These are phyloP conservation scores for Apiospora malaysiana DNA, from an alignment of 2,329 filamentous ascomycete species.

Conservation along the genomic window DNA sequence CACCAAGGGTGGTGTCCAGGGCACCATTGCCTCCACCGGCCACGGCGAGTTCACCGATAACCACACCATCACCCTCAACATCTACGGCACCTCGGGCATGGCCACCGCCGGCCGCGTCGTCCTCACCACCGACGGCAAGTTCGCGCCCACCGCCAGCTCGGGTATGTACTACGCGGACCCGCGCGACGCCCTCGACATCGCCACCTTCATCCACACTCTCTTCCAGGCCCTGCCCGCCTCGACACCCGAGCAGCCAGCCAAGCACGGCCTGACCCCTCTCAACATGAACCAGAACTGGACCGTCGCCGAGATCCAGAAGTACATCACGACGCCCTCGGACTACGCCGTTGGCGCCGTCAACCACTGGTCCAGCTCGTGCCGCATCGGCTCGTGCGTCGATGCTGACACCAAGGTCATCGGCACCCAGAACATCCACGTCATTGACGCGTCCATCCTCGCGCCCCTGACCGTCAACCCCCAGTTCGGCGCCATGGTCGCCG, in stretches of 20 bases:
- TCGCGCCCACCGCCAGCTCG: conserved; percentile 47
- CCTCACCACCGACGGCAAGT: conserved; percentile 47
- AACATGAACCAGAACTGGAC: conserved; percentile 54
- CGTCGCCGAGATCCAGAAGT: conserved; percentile 53
- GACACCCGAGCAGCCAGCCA: conserved; percentile 36
- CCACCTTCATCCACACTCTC: conserved; percentile 55
- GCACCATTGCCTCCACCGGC: conserved; percentile 57
- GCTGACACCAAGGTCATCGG: conserved; percentile 51
- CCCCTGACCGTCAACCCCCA: conserved; percentile 61
- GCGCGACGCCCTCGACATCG: conserved; percentile 54
- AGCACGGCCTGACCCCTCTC: conserved; percentile 49
- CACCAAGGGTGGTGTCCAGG: conserved; percentile 52
- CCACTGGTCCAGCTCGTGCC: conserved; percentile 59
- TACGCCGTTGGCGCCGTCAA: conserved; percentile 58
- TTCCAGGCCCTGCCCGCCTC: conserved; percentile 49
- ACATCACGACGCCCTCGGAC: conserved; percentile 53
- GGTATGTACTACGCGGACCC: conserved; percentile 54
- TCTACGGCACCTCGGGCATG: conserved; percentile 62
- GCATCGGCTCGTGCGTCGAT: conserved; percentile 57
- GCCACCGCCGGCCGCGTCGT: conserved; percentile 53
- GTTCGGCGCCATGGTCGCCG: conserved; percentile 60
- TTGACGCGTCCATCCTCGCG: conserved; percentile 55
- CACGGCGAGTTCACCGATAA: conserved; percentile 45
- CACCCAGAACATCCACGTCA: conserved; percentile 56
- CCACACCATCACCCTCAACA: conserved; percentile 59